These are phyloP conservation scores for Nothophaeocryptopus gaeumannii DNA, from an alignment of 2,329 filamentous ascomycete genomes.

Conservation along the genomic window DNA sequence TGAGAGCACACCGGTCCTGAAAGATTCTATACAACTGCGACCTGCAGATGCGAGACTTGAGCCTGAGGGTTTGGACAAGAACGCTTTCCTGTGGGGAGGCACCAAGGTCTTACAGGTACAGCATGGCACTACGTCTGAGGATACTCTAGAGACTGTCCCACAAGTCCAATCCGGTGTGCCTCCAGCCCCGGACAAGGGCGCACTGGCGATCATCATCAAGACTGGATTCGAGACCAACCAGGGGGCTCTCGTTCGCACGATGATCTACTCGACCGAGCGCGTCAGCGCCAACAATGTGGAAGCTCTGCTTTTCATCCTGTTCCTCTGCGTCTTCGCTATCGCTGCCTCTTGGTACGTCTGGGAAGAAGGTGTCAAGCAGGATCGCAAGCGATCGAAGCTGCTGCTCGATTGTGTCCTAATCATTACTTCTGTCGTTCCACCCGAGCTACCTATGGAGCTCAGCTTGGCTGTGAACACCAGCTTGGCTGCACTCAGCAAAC, in stretches of 20 bases:
- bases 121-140: slow-evolving; percentile 76
- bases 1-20: slow-evolving; percentile 93
- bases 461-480: slow-evolving; percentile 97
- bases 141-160: slow-evolving; percentile 55
- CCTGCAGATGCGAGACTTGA: slow-evolving; percentile 78
- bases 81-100: slow-evolving; percentile 91
- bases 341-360: slow-evolving; percentile 99
- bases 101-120: slow-evolving; percentile 97
- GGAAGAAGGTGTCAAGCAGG: slow-evolving; percentile 90
- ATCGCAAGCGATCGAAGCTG: slow-evolving; percentile 95
- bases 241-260: slow-evolving; percentile 93
- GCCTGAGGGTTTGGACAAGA: slow-evolving; percentile 90
- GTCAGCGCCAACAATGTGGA: slow-evolving; percentile 98
- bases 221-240: slow-evolving; percentile 99
- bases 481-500: slow-evolving; percentile 88
- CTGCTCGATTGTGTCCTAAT: slow-evolving; percentile 96
- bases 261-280: slow-evolving; percentile 99
- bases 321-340: slow-evolving; percentile 91
- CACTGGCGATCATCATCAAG: slow-evolving; percentile 90
- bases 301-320: slow-evolving; percentile 94
- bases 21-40: slow-evolving; percentile 90
- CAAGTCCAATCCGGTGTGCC: slow-evolving; percentile 74
- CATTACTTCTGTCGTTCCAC: slow-evolving; percentile 95
- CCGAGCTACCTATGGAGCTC: slow-evolving; percentile 96
- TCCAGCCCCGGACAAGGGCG: slow-evolving; percentile 85